phyloP scores from a whole-genome alignment of 2,329 filamentous ascomycete species.

The Fusarium sp. region DNA sequence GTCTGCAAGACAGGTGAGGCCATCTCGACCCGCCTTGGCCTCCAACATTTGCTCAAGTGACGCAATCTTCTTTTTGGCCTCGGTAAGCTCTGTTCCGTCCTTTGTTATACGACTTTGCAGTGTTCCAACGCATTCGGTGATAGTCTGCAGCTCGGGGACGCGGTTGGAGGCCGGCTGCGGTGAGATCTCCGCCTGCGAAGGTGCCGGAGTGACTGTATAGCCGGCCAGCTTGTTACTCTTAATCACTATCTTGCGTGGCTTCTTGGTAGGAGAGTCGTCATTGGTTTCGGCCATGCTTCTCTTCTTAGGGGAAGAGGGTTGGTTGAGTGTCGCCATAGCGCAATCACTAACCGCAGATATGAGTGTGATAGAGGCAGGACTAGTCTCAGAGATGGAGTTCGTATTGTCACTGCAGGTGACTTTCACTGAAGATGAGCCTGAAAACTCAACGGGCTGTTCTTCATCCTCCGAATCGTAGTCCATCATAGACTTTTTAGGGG shows the following conservation, averaged over 20 bases:
- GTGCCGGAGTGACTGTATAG: neutral
- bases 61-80: neutral
- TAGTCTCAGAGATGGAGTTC: no score
- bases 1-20: neutral
- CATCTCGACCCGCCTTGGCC: neutral
- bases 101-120: neutral
- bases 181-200: neutral
- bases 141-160: neutral
- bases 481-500: conserved; percentile 9
- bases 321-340: neutral
- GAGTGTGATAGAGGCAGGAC: neutral
- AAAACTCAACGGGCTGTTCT: neutral
- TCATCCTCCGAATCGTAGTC: conserved; percentile 13
- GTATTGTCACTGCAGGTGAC: neutral
- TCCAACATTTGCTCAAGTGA: conserved; percentile 6
- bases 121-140: neutral
- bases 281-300: neutral
- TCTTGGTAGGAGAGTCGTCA: conserved; percentile 13
- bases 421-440: neutral
- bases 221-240: conserved; percentile 1
- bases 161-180: neutral
- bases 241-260: conserved; percentile 8
- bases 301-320: neutral
- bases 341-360: neutral
- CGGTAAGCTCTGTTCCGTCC: neutral